Percentiles rank a stretch among this genome's conserved stretches.
phyloP scores from a whole-genome alignment of 495 filamentous ascomycete species.

The Penicillium macrosclerotiorum region DNA sequence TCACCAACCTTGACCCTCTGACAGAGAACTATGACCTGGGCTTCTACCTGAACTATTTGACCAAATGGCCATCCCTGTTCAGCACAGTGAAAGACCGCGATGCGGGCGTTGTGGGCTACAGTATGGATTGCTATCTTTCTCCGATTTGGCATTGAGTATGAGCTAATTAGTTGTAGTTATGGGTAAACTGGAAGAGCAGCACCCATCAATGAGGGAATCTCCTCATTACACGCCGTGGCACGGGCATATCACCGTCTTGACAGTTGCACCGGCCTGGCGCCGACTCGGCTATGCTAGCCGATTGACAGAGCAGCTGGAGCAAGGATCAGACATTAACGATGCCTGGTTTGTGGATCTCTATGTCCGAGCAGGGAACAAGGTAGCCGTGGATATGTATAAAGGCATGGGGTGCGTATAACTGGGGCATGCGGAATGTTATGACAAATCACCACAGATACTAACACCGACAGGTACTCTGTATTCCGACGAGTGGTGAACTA shows the following conservation, averaged over 20 bases:
- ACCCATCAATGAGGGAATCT: conserved; percentile 63
- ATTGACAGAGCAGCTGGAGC: conserved; percentile 76
- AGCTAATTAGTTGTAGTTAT: conserved; percentile 62
- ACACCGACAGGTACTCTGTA: conserved; percentile 58
- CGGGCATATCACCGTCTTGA: conserved; percentile 94
- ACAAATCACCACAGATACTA: conserved; percentile 1
- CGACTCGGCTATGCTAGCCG: conserved; percentile 80
- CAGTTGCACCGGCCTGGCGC: conserved; percentile 82
- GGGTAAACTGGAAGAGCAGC: conserved; percentile 91
- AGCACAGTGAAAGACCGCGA: conserved; percentile 76
- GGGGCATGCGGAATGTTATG: neutral
- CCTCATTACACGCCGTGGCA: conserved; percentile 94
- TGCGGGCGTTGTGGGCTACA: conserved; percentile 88
- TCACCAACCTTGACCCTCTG: conserved; percentile 81
- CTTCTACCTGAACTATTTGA: conserved; percentile 94
- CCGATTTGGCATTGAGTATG: neutral
- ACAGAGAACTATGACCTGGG: conserved; percentile 94
- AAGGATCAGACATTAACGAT: conserved; percentile 70
- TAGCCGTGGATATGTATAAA: conserved; percentile 84
- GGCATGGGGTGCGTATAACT: conserved; percentile 69
- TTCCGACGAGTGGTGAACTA: conserved; percentile 87
- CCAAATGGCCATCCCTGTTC: conserved; percentile 92
- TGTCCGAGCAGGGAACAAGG: conserved; percentile 81
- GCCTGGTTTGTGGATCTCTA: conserved; percentile 97
- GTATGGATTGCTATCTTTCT: conserved; percentile 50